Evolutionary conservation across 2,329 filamentous ascomycete genomes (phyloP).

Genomic region (Fusarium tricinctum): DNA sequence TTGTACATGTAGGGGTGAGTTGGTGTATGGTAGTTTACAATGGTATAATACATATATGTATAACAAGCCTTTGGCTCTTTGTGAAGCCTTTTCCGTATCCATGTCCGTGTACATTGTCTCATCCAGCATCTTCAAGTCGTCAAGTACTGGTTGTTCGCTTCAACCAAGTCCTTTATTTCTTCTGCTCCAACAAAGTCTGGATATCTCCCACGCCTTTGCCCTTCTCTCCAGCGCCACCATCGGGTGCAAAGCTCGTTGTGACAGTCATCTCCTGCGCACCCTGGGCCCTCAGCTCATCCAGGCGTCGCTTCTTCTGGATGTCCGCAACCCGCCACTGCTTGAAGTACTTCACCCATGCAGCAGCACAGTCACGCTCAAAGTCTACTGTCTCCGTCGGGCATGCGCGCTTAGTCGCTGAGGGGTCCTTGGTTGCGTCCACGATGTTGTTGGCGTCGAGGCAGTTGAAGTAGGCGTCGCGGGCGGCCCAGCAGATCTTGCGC

Average conservation of each 20-base stretch:
- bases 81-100: constrained; percentile 20
- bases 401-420: constrained; percentile 55
- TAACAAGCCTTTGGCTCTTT: constrained; percentile 23
- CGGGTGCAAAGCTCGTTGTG: constrained; percentile 55
- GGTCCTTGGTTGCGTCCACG: constrained; percentile 72
- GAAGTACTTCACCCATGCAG: constrained; percentile 98
- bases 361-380: constrained; percentile 89
- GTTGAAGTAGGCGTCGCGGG: constrained; percentile 87
- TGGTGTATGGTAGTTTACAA: constrained; percentile 42
- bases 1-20: constrained; percentile 24
- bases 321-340: constrained; percentile 97
- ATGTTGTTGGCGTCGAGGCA: constrained; percentile 89
- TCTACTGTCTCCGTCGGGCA: constrained; percentile 61
- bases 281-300: constrained; percentile 81
- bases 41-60: constrained; percentile 43
- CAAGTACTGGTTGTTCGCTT: not conserved
- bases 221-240: constrained; percentile 51
- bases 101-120: constrained; percentile 17
- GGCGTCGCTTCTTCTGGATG: constrained; percentile 82
- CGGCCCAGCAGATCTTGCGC: constrained; percentile 88
- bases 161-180: constrained; percentile 42
- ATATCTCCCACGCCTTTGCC: constrained; percentile 56
- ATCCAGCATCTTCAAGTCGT: constrained; percentile 5
- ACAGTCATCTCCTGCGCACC: constrained; percentile 74
- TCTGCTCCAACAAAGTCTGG: constrained; percentile 58